Evolutionary conservation across 306 rosid genomes (phyloP), one percentile per base, ranked within the genome.

Genomic region (Prunus padus): DNA sequence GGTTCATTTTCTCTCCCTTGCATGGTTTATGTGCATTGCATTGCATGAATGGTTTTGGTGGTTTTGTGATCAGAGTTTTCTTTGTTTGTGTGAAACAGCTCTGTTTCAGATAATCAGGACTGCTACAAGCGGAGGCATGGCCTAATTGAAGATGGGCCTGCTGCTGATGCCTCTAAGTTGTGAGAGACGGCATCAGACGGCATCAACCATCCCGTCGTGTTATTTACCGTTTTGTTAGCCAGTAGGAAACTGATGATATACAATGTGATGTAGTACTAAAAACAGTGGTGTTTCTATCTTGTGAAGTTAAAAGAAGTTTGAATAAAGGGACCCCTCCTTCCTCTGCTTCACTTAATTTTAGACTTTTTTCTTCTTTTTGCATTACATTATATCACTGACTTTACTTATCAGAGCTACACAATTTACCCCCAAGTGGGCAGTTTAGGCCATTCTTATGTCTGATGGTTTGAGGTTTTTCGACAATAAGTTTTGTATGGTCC

Each of bases 31-130:
- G 42, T 33, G 45, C n/a, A 33, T 3, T 33, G 49, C 49, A 64
- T 33, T 42, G 51, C 51, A 11, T n/a, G 49, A 20, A 65, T 0
- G 9, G 51, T n/a, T 65, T 40, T 1, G 49, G 18, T n/a, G 65
- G 15, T 4, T 55, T 68, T n/a, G 75, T 86, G 73, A 87, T 61
- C 37, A 33, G 26, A 73, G 31, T 16, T 3, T 5, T 62, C 25
- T 44, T 30, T 70, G 4, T 14, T 28, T 74, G 55, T 62, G 25
- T 81, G 71, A 60, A 42, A 61, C 97, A 93, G 98, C 98, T 77
- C 93, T 93, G 61, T 93, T 93, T 82, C 98, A 93, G 93, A 90
- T 93, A 80, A 93, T 93, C 90, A 89, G 98, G 89, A 93, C 97
- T 73, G 98, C 98, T 76, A 82, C 97, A 2, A 88, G 90, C 57